These are phyloP conservation scores for Prunus dulcis DNA, from an alignment of 306 rosid genomes.

Conservation along the genomic window DNA sequence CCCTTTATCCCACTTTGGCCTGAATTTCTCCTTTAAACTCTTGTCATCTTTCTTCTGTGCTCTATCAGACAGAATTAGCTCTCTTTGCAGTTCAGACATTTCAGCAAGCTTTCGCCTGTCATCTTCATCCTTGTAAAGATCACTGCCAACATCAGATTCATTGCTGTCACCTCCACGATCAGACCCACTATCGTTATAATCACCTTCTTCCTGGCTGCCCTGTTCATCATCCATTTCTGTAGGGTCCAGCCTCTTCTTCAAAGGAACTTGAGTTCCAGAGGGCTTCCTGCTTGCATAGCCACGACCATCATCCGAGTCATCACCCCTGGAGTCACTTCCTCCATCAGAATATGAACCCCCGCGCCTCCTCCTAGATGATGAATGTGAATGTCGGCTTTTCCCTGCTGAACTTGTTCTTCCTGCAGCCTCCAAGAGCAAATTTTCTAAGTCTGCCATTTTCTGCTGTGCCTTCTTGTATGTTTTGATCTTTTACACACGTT, in stretches of 20 bases:
- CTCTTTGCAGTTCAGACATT: conserved; percentile 97
- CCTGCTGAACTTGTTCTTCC: conserved; percentile 74
- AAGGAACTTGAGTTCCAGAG: conserved; percentile 67
- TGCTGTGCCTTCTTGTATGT: background rate
- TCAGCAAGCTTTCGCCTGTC: conserved; percentile 74
- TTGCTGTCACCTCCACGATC: conserved; percentile 60
- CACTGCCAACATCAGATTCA: conserved; percentile 77
- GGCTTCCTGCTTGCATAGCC: conserved; percentile 48
- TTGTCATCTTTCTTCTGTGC: conserved; percentile 81
- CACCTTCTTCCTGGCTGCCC: conserved; percentile 75
- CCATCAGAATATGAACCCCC: conserved; percentile 75
- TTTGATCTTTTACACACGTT: background rate
- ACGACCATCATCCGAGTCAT: conserved; percentile 69
- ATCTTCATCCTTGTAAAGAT: conserved; percentile 85
- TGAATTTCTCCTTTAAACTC: conserved; percentile 64
- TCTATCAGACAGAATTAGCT: conserved; percentile 87
- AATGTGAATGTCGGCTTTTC: conserved; percentile 55
- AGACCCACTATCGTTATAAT: conserved; percentile 42
- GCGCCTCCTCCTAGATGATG: conserved; percentile 55
- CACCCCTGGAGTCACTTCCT: conserved; percentile 73
- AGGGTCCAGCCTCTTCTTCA: conserved; percentile 81
- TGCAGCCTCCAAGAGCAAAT: conserved; percentile 86
- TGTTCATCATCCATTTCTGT: conserved; percentile 68
- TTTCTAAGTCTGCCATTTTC: conserved; percentile 81
- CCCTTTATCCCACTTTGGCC: conserved; percentile 71